Evolutionary conservation across 495 filamentous ascomycete genomes (phyloP).

Genomic region (Oidiodendron maius): DNA sequence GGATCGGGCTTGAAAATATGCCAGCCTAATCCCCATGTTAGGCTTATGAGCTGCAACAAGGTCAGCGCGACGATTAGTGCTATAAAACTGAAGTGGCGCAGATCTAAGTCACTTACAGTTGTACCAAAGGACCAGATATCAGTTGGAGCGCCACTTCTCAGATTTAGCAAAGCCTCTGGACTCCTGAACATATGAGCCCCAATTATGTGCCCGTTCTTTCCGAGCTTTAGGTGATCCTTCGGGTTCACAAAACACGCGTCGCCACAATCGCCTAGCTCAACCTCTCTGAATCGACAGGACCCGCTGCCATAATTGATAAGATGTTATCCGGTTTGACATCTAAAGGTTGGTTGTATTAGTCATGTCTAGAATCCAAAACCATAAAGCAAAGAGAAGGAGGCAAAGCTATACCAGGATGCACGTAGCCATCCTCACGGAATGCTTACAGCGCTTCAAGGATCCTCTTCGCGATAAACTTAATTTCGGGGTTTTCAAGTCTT

Average conservation of each 20-base stretch:
- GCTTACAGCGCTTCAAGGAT: constrained; percentile 32
- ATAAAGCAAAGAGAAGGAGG: too few relatives aligned
- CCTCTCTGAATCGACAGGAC: constrained; percentile 28
- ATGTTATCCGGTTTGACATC: constrained; percentile 40
- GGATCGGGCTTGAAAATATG: constrained; percentile 18
- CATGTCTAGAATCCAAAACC: too few relatives aligned
- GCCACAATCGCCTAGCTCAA: constrained; percentile 35
- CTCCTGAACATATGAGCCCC: constrained; percentile 33
- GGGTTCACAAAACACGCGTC: constrained; percentile 27
- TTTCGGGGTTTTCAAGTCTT: constrained; percentile 30
- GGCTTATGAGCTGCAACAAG: constrained; percentile 28
- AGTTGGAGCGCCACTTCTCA: constrained; percentile 20
- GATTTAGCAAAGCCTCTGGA: constrained; percentile 32
- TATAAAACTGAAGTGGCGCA: constrained; percentile 27
- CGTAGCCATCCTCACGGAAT: constrained; percentile 34
- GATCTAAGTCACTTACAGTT: constrained; percentile 14
- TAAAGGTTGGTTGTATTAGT: constrained; percentile 13
- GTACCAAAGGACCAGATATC: constrained; percentile 14
- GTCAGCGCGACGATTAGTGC: too few relatives aligned
- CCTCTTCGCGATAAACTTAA: constrained; percentile 34
- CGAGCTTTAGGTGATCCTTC: constrained; percentile 23
- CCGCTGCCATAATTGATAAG: constrained; percentile 32
- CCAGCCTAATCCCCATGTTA: constrained; percentile 16
- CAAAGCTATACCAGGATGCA: constrained; percentile 36
- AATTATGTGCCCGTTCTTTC: constrained; percentile 31